Base-by-base conservation (phyloP, 2,329 filamentous ascomycete species). In the Dothistroma septosporum region DNA sequence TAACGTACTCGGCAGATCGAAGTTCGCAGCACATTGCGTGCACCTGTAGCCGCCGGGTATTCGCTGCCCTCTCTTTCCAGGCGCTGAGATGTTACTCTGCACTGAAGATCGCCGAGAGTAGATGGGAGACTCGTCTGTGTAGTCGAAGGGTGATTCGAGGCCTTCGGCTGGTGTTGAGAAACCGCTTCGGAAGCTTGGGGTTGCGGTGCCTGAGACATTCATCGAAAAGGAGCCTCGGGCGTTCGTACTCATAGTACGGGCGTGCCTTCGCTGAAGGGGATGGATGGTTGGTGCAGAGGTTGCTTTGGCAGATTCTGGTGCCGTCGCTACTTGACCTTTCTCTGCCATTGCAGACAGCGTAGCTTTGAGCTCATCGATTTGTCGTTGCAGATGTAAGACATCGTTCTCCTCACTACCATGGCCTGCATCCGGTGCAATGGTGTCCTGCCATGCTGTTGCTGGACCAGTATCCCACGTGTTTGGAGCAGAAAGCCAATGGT, bases 1-100 rank as follows among this genome's bases (percentile, higher is more conserved):
- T 9, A 59, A 50, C 22, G 22, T 24, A 37, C 57, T 55, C 28
- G 57, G 57, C 19, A 59, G 35, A 19, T 59, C 57, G 52, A 59
- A 59, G 7, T 21, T 21, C 10, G 50, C 28, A 33, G 35, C 22
- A 28, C 57, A 59, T 49, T 55, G 49, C 19, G 22, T 28, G 33
- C 57, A 59, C 10, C 21, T 35, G 19, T 59, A 59, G 14, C 57
- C 57, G 3, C 41, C 44, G 9, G 52, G 37, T 48, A 59, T 37
- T 1, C 57, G 49, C 10, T 50, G 47, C 16, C 47, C 47, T 50
- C 47, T 24, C 11, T 24, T 50, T n/a, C 47, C 22, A 6, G 47
- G 47, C 12, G 28, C 22, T 12, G 47, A 50, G 14, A 31, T 28
- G 47, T 28, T 50, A 21, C 47, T 50, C n/a, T 24, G 28, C 47